Evolutionary conservation across 257 asterid species (phyloP), one percentile per base, ranked within the genome.

Genomic region (Ballota nigra): DNA sequence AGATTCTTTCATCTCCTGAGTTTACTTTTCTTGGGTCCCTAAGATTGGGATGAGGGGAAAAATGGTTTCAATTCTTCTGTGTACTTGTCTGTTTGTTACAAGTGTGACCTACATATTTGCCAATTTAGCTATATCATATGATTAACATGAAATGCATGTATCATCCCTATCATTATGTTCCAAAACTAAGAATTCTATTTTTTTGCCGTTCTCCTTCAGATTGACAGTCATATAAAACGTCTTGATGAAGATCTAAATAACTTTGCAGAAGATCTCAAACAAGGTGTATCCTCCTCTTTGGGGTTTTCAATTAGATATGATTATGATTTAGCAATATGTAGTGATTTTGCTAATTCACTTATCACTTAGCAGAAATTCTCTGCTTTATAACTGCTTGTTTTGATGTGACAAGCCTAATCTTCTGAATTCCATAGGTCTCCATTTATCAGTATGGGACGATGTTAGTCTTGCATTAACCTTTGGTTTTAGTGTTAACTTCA

Each of bases 231-330:
- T 80, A 84, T 95, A 70, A 88, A 86, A 74, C 97, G 98, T 16
- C 95, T 95, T 38, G 99, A 95, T 63, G 98, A 91, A 83, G 98
- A 95, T 85, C 87, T 95, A 47, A 88, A 85, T 79, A 88, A 87
- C 88, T 95, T 95, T 69, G 87, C 93, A 1, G 98, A 95, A 59
- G 99, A 95, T 86, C 95, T 95, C 66, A 95, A 95, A 88, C 99
- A 95, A 87, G 98, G 96, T 92, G 73, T 41, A 24, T 31, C 31
- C 38, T 73, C 70, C 70, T 72, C 72, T 64, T 28, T 53, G 36
- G 57, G 65, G 55, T 26, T 79, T 51, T 40, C 41, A 9, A n/a
- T 31, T 60, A 13, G 22, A 69, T 62, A 58, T 33, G 23, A 24
- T 40, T 68, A 40, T 52, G 20, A 20, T 63, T 13, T 59, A 38